Base-by-base conservation (phyloP, 2,329 filamentous ascomycete species). In the Phyllosticta paracitricarpa region DNA sequence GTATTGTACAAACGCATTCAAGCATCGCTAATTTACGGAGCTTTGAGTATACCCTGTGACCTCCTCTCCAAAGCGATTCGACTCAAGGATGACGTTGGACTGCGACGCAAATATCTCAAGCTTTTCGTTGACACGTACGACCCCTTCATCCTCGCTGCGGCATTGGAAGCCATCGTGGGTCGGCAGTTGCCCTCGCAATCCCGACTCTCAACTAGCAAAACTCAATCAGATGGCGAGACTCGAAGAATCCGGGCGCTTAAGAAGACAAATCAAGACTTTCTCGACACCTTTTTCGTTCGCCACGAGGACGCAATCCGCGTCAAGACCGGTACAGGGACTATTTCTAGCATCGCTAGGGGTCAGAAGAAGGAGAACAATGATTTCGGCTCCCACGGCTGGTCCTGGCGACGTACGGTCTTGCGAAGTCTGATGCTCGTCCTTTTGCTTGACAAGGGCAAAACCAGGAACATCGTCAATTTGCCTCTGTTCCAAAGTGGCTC, bases 41-140 rank as follows among this genome's bases (percentile, higher is more conserved):
- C 81, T 4, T 69, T 87, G 57, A 80, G 79, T 64, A 76, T 82
- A 48, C 80, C 84, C 0, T 82, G 81, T 58, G 78, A 83, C 51
- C 67, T 79, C 2, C 68, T 82, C 4, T 68, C 71, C 40, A 77
- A 75, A 57, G 75, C 74, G 8, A 72, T 74, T 22, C 75, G 81
- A 14, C 72, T 84, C 30, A 77, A 76, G 33, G 78, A 80, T 26
- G 84, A 88, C 67, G 69, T 87, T 52, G 84, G 84, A 2, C 71
- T 83, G 56, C 79, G 81, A 54, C 81, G 79, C 61, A 79, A 78
- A 51, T 86, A 84, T 64, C 69, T 84, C 51, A 76, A 79, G 57
- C 71, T 86, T 9, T 86, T 83, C 79, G 74, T 82, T 2, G 76
- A 82, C 56, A 81, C 78, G 1, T 88, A 87, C 68, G 76, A 85